phyloP scores from a whole-genome alignment of 176 grass and related monocot species.

The Phoenix dactylifera region DNA sequence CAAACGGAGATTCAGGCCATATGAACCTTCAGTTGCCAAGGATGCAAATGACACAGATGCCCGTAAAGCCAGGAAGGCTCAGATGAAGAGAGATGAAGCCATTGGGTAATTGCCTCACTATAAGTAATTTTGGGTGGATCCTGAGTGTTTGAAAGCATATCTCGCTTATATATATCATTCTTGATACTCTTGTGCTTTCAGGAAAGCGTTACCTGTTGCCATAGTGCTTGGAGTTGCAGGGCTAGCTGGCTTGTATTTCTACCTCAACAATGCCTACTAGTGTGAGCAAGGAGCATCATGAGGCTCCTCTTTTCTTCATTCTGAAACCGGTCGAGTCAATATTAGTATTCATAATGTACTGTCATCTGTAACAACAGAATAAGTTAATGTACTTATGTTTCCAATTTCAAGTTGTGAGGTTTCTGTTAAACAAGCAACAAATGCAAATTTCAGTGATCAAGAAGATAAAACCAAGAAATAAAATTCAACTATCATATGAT shows the following conservation, averaged over 20 bases:
- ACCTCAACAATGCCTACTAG: slow-evolving; percentile 70
- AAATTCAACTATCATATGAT: no score
- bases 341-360: no score
- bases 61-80: slow-evolving; percentile 77
- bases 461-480: no score
- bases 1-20: slow-evolving; percentile 71
- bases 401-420: no score
- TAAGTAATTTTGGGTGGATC: no score
- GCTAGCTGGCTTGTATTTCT: slow-evolving; percentile 58
- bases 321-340: no score
- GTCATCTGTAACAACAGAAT: no score
- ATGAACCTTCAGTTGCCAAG: slow-evolving; percentile 56
- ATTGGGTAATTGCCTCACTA: slow-evolving; percentile 38
- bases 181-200: slow-evolving; percentile 19
- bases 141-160: no score
- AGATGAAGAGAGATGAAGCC: slow-evolving; percentile 65
- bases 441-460: no score
- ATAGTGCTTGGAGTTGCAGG: slow-evolving; percentile 39
- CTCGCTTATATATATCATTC: background rate
- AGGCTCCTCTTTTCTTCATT: no score
- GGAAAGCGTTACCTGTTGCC: slow-evolving; percentile 62
- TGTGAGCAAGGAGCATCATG: background rate
- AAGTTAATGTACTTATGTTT: no score
- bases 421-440: no score
- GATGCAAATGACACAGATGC: slow-evolving; percentile 36